Base-by-base conservation (phyloP, 1,284 basidiomycete species). In the Trametes hirsuta region DNA sequence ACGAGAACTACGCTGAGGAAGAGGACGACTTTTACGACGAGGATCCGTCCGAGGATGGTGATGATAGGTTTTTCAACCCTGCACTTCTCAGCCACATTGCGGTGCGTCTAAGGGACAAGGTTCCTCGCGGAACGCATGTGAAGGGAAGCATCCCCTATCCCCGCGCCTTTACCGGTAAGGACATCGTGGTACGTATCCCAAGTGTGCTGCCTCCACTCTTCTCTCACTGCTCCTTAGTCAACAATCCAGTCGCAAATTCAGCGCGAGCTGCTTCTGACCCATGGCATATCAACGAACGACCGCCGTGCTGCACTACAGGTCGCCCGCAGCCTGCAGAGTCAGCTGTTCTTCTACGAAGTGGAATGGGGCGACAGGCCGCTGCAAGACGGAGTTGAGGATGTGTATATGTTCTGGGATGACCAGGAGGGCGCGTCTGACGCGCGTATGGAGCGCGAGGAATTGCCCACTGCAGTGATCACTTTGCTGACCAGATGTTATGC, bases 341-440 rank as follows among this genome's bases (percentile, higher is more conserved):
- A 97, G 73, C 83, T 98, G 6, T 97, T 95, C 81, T 95, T 98
- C 73, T 94, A 97, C 72, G 97, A 99, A 72, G 96, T 98, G 6
- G 96, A 98, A 73, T 97, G 95, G 94, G 94, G 93, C 36, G 87
- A 89, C 58, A 86, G 88, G 24, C 81, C 88, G 1, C 76, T 98
- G 47, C 88, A 91, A 59, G 97, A 98, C 70, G 91, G 94, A 4
- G 90, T 95, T 2, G 95, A 97, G 68, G 94, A 97, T 68, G 95
- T 98, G 6, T 98, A 95, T 76, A 95, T 94, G 84, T 98, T 99
- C 78, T 81, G 95, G 75, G 94, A 95, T 63, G 95, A 97, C 68
- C 84, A 88, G 63, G 90, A 90, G 57, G 87, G 88, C 55, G 74
- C 74, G 18, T 83, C 85, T 1, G 85, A 87, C 60, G 75, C 79